phyloP scores from a whole-genome alignment of 805 yeast species.

The Yamadazyma kitorensis region DNA sequence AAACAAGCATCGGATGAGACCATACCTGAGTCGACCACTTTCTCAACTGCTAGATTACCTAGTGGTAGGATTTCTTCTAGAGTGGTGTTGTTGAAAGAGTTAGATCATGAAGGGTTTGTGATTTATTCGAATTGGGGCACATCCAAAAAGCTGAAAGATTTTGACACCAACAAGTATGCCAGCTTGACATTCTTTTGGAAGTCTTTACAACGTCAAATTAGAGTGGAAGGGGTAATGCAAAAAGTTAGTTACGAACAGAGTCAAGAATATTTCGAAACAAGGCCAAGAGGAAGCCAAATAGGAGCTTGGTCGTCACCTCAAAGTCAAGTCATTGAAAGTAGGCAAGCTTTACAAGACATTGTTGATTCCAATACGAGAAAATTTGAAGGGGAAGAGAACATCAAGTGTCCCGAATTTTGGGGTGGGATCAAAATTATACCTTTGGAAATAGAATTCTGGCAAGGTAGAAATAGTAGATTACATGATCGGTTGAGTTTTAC shows the following conservation, averaged over 20 bases:
- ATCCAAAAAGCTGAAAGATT: slow-evolving; percentile 77
- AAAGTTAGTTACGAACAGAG: slow-evolving; percentile 70
- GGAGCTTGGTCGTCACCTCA: slow-evolving; percentile 99
- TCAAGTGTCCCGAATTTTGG: slow-evolving; percentile 94
- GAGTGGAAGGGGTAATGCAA: slow-evolving; percentile 86
- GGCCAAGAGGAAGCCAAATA: slow-evolving; percentile 90
- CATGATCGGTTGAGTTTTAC: slow-evolving; percentile 84
- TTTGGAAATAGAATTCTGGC: slow-evolving; percentile 94
- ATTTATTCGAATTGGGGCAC: slow-evolving; percentile 90
- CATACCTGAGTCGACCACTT: slow-evolving; percentile 79
- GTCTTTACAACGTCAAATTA: slow-evolving; percentile 82
- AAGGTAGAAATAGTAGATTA: slow-evolving; percentile 84
- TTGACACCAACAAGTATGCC: slow-evolving; percentile 70
- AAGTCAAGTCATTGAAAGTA: slow-evolving; percentile 52
- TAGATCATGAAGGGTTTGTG: slow-evolving; percentile 80
- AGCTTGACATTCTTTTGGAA: slow-evolving; percentile 92
- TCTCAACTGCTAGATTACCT: slow-evolving; percentile 88
- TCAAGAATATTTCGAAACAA: slow-evolving; percentile 72
- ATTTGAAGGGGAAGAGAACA: slow-evolving; percentile 59
- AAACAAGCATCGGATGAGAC: slow-evolving; percentile 45
- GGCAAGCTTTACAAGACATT: slow-evolving; percentile 61
- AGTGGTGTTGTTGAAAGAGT: slow-evolving; percentile 82
- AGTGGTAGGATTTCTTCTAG: slow-evolving; percentile 88
- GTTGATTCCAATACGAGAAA: slow-evolving; percentile 48
- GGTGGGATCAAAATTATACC: slow-evolving; percentile 92